phyloP scores from a whole-genome alignment of 2,329 filamentous ascomycete species.

The Cladophialophora immunda region DNA sequence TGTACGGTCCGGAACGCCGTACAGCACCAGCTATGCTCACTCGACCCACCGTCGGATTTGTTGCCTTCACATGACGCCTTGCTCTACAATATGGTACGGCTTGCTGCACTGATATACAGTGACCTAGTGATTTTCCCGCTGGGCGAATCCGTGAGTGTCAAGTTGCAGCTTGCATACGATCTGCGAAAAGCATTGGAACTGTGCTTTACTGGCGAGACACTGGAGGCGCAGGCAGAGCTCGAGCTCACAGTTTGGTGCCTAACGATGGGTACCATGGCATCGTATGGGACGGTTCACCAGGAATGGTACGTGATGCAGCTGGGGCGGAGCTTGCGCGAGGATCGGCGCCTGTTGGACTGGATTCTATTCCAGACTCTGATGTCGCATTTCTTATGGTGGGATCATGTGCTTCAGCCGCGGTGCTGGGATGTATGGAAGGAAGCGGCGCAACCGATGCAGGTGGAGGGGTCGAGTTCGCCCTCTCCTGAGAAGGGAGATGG shows the following conservation, averaged over 20 bases:
- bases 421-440: slow-evolving; percentile 21
- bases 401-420: slow-evolving; percentile 18
- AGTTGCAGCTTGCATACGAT: slow-evolving; percentile 22
- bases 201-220: not conserved
- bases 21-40: slow-evolving; percentile 20
- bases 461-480: not conserved
- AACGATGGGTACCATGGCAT: slow-evolving; percentile 15
- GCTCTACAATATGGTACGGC: slow-evolving; percentile 15
- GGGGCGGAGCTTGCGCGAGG: slow-evolving; percentile 4
- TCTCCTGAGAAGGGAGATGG: not conserved
- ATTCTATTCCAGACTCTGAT: slow-evolving; percentile 19
- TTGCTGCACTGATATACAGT: slow-evolving; percentile 23
- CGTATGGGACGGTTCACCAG: slow-evolving; percentile 15
- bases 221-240: not conserved
- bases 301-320: slow-evolving; percentile 19
- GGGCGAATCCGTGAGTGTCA: slow-evolving; percentile 11
- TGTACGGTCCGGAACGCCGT: slow-evolving; percentile 8
- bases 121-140: slow-evolving; percentile 21
- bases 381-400: slow-evolving; percentile 23
- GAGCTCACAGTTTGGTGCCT: slow-evolving; percentile 20
- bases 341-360: slow-evolving; percentile 9
- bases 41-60: slow-evolving; percentile 9
- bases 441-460: not conserved
- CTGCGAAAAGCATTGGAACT: slow-evolving; percentile 19
- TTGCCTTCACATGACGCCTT: slow-evolving; percentile 11